Base-by-base conservation (phyloP, 148 eudicot genomes). In the Camellia lanceoleosa region DNA sequence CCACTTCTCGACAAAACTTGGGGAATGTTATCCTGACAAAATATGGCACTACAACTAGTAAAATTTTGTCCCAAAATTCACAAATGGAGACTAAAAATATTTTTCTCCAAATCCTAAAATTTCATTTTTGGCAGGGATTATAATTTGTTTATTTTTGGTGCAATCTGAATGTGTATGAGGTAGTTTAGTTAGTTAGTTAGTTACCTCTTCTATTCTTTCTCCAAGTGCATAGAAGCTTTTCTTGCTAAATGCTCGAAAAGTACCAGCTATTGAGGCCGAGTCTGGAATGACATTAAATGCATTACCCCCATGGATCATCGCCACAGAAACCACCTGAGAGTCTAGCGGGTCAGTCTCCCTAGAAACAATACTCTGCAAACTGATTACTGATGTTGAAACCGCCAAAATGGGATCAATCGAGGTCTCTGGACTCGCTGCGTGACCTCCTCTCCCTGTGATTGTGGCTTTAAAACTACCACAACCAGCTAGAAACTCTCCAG, bases 191-290 rank as follows among this genome's bases (percentile, higher is more conserved):
- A 30, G 38, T 30, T 30, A 30, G 38, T 30, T 2, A 58, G 54
- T 78, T 52, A 89, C 91, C 89, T 89, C 91, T 75, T 86, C 82
- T 44, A 89, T 89, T 85, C 91, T 81, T 18, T 74, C 75, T 46
- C 86, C 67, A 7, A 89, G 81, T 1, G 51, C 85, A 56, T 79
- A 38, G 54, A 89, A 86, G 77, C 82, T 86, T 56, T 77, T 55
- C 75, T 79, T 84, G 61, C 84, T 75, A 66, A 86, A 89, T 11
- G 89, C 84, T 71, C 91, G 79, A 67, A 75, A 86, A 63, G 91
- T 89, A 13, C 91, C 91, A 6, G 82, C 80, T 2, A 89, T 74
- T 8, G 79, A 59, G 14, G 63, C 84, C 0, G 76, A 73, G 10
- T 83, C 86, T 11, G 89, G 86, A 58, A 81, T 75, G 5, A 76